Evolutionary conservation across 2,329 filamentous ascomycete genomes (phyloP).

Genomic region (Colletotrichum zoysiae): DNA sequence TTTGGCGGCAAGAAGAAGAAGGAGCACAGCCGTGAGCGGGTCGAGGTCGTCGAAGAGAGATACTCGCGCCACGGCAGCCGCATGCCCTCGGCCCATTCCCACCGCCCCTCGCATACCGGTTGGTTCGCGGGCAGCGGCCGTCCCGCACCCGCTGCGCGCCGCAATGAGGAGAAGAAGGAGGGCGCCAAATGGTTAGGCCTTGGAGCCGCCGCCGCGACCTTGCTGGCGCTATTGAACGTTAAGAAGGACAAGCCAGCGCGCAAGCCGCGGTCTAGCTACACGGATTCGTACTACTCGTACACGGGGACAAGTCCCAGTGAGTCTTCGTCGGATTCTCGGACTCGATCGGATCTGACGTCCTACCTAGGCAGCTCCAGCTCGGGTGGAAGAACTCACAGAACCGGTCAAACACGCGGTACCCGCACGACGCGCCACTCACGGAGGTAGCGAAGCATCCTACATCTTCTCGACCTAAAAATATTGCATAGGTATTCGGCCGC

Average conservation of each 20-base stretch:
- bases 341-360: slow-evolving; percentile 43
- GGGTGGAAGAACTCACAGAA: slow-evolving; percentile 55
- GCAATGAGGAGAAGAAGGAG: slow-evolving; percentile 63
- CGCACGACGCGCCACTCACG: slow-evolving; percentile 48
- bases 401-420: slow-evolving; percentile 39
- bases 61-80: slow-evolving; percentile 64
- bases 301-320: slow-evolving; percentile 65
- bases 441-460: slow-evolving; percentile 43
- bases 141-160: slow-evolving; percentile 54
- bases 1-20: slow-evolving; percentile 70
- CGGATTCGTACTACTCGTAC: slow-evolving; percentile 68
- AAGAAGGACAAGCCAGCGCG: slow-evolving; percentile 60
- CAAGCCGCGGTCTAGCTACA: slow-evolving; percentile 60
- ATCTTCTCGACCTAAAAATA: slow-evolving; percentile 1
- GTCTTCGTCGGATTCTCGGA: slow-evolving; percentile 49
- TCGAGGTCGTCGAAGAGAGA: slow-evolving; percentile 74
- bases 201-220: slow-evolving; percentile 62
- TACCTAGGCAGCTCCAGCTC: slow-evolving; percentile 60
- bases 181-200: slow-evolving; percentile 67
- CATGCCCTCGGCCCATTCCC: slow-evolving; percentile 56
- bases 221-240: slow-evolving; percentile 67
- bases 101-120: slow-evolving; percentile 66
- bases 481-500: slow-evolving; percentile 14
- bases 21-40: slow-evolving; percentile 61
- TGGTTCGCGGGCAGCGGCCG: slow-evolving; percentile 65